Evolutionary conservation across 306 rosid species (phyloP), one percentile per base, ranked within the genome.

Genomic region (Cajanus cajan): DNA sequence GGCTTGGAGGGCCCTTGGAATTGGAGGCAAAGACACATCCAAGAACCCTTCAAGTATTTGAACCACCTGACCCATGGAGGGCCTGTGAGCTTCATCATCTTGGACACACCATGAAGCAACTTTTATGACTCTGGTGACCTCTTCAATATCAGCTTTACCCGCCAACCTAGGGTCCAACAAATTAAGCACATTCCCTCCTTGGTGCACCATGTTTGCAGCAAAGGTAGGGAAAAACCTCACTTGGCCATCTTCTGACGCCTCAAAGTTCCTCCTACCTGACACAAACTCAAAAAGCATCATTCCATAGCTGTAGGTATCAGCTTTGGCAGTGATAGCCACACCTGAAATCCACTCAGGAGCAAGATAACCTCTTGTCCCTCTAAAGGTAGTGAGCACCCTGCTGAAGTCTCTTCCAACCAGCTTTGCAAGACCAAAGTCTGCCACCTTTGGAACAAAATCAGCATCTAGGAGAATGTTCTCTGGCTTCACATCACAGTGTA

Each of bases 321-420:
- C 96, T 82, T 92, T 94, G 1, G 93, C 87, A 6, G 98, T 92
- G 31, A 94, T 85, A 2, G 98, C 88, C 78, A 89, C 88, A 9
- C 97, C 98, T 2, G 93, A 87, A 59, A 90, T 90, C 98, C 98
- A 94, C 70, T 94, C 97, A 0, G 96, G 98, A 0, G 98, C 98
- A 15, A 90, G 90, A 52, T 94, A 94, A 1, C 98, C 97, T 79
- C 94, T 86, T 25, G 97, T 94, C n/a, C 98, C 97, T 92, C 98
- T 89, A 88, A 92, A 90, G 19, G 96, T 89, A 16, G 98, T 92
- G 37, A 92, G 89, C 64, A 94, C 98, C 45, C 96, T 78, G 77
- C 97, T 92, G 82, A 92, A 92, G 48, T 94, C 97, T 18, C 97
- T 75, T 28, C 98, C 97, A 31, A 94, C 88, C 10, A 92, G 89